Base-by-base conservation (phyloP, 2,329 filamentous ascomycete species). In the Lasiodiplodia theobromae region DNA sequence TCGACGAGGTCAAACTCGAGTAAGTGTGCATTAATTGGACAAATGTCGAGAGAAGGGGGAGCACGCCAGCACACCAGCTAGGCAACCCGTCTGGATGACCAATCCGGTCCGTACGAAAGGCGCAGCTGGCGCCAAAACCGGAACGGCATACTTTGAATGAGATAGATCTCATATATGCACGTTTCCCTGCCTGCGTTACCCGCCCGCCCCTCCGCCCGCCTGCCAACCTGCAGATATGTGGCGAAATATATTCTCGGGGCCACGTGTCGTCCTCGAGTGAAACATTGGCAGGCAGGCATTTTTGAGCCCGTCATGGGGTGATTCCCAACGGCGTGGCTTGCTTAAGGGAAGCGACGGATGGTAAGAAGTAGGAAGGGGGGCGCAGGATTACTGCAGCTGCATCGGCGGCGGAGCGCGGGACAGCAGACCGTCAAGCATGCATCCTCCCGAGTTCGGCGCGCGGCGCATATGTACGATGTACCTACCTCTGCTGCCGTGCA, bases 91-190 rank as follows among this genome's bases (percentile, higher is more conserved):
- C 40, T 21, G 16, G 37, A 25, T 10, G 40, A 8, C 25, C 58
- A 51, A 63, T 31, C 57, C 58, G 25, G 40, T n/a, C 58, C 23
- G 21, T 31, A 51, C 23, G 40, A 34, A 34, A 47, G 23, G 58
- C 58, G 58, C 44, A 63, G 40, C 18, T 11, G 40, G 58, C 25
- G 40, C 58, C 58, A 37, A n/a, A 63, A 34, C 18, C 21, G 58
- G 58, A 63, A 21, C 25, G 18, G 10, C 23, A 18, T 51, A 63
- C 58, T 40, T 63, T 16, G 58, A 63, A 63, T 63, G 58, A 63
- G 58, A 63, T 63, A 63, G 58, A 63, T 63, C 58, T 63, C 58
- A 63, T 63, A 18, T 49, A 18, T 63, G 40, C 58, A 51, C 6
- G 40, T 12, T 63, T 63, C 58, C 58, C 40, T 63, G 58, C 18